Conservation (phyloP, 75 land plant species). For the Pinus taeda region DNA sequence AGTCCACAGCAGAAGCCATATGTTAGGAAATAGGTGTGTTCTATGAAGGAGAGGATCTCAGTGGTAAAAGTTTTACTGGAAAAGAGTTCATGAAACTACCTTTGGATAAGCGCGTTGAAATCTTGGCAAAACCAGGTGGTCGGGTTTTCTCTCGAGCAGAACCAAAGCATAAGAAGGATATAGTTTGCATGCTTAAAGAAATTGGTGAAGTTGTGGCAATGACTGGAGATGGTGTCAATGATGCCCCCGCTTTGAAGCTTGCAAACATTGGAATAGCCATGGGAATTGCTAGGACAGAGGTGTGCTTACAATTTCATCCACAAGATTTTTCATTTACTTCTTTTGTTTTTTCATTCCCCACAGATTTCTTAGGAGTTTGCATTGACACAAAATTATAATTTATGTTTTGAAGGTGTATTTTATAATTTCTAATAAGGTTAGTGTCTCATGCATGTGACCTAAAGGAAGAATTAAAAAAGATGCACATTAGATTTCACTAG, state of each 20-base stretch:
- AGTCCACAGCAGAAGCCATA: conserved; percentile 90
- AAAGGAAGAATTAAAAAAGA: too few relatives aligned
- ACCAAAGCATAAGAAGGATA: conserved; percentile 71
- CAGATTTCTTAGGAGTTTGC: too few relatives aligned
- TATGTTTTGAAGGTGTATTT: too few relatives aligned
- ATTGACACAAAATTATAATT: too few relatives aligned
- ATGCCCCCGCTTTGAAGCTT: conserved; percentile 52
- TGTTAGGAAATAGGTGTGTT: conserved; percentile 80
- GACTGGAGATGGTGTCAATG: conserved; percentile 56
- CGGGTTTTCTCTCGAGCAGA: conserved; percentile 23
- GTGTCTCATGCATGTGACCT: too few relatives aligned
- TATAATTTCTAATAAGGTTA: too few relatives aligned
- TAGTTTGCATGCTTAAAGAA: conserved; percentile 80
- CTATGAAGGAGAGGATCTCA: conserved; percentile 29
- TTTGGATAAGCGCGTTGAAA: conserved; percentile 9
- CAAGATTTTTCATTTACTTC: too few relatives aligned
- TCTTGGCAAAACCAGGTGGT: conserved; percentile 32
- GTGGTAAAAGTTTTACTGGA: conserved; percentile 34
- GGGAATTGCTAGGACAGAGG: conserved; percentile 50
- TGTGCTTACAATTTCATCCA: not conserved
- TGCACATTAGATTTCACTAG: too few relatives aligned
- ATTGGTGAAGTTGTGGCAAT: conserved; percentile 51
- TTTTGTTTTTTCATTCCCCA: too few relatives aligned
- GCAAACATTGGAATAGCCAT: conserved; percentile 53
- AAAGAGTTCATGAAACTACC: conserved; percentile 34